Evolutionary conservation across 192 early-diverging fungal genomes (phyloP).

Genomic region (Coemansia umbellata): DNA sequence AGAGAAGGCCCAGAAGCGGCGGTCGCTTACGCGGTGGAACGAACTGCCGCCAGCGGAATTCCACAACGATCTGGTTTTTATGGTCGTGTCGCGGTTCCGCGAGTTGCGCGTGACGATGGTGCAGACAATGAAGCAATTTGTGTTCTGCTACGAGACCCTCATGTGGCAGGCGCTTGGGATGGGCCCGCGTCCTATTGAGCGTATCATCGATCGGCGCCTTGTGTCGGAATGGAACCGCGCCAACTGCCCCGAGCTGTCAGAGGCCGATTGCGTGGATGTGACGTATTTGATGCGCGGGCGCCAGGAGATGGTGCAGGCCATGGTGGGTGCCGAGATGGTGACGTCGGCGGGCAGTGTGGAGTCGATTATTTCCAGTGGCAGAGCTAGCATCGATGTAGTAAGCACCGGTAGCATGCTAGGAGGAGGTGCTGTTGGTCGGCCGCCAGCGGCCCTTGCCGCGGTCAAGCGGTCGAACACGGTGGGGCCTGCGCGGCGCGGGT

Average conservation of each 20-base stretch:
- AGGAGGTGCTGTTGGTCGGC: background rate
- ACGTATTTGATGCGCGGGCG: constrained; percentile 44
- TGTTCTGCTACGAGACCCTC: constrained; percentile 79
- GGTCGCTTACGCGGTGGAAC: constrained; percentile 27
- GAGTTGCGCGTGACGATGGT: constrained; percentile 79
- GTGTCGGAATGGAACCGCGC: constrained; percentile 50
- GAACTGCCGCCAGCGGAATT: constrained; percentile 25
- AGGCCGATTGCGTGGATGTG: constrained; percentile 25
- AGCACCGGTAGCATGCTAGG: constrained; percentile 7
- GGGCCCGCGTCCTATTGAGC: constrained; percentile 36
- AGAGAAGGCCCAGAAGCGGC: constrained; percentile 3
- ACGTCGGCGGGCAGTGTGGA: background rate
- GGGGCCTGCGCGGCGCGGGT: constrained; percentile 28
- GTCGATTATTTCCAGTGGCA: constrained; percentile 3
- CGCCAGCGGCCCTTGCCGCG: constrained; percentile 1
- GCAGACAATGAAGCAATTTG: constrained; percentile 78
- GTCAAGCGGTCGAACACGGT: constrained; percentile 48
- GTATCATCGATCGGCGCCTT: constrained; percentile 39
- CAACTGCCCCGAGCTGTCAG: constrained; percentile 18
- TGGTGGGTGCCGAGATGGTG: constrained; percentile 26
- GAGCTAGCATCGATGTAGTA: constrained; percentile 39
- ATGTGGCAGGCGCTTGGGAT: constrained; percentile 50
- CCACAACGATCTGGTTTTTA: constrained; percentile 59
- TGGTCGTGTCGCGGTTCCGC: constrained; percentile 61
- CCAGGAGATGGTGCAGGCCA: constrained; percentile 40